phyloP scores from a whole-genome alignment of 345 rosid species.

The Salix dunnii region DNA sequence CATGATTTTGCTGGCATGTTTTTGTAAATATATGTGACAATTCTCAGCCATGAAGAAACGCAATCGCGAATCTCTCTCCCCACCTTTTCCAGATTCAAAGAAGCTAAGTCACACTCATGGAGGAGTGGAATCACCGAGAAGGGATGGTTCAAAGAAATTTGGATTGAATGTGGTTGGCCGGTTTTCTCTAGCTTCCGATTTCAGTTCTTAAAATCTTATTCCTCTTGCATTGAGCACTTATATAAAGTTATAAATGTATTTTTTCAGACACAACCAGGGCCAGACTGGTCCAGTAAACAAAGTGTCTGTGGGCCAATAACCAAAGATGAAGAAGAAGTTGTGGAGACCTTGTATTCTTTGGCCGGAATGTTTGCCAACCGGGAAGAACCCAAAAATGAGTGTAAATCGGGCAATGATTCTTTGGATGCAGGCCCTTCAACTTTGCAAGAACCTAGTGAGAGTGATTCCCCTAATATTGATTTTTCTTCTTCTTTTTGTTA shows the following conservation, averaged over 20 bases:
- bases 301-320: conserved; percentile 46
- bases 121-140: conserved; percentile 36
- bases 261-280: conserved; percentile 18
- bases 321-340: conserved; percentile 96
- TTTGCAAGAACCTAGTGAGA: conserved; percentile 27
- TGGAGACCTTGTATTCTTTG: conserved; percentile 72
- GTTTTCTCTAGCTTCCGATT: conserved; percentile 15
- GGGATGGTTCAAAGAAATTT: conserved; percentile 39
- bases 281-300: conserved; percentile 14
- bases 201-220: conserved; percentile 1
- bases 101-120: conserved; percentile 37
- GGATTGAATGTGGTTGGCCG: conserved; percentile 51
- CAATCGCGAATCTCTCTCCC: conserved; percentile 49
- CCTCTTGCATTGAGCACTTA: conserved; percentile 5
- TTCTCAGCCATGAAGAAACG: conserved; percentile 87
- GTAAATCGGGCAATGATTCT: conserved; percentile 18
- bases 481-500: neutral
- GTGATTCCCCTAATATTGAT: conserved; percentile 13
- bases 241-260: conserved; percentile 2
- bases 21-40: conserved; percentile 16
- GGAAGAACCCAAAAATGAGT: conserved; percentile 22
- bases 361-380: conserved; percentile 63
- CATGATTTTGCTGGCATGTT: conserved; percentile 11
- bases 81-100: conserved; percentile 52
- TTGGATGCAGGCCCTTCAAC: conserved; percentile 24